A percentile compares a stretch with the other conserved stretches of the same genome.
Evolutionary conservation across 1,284 basidiomycete species (phyloP).

Genomic region (Cystobasidium slooffiae): DNA sequence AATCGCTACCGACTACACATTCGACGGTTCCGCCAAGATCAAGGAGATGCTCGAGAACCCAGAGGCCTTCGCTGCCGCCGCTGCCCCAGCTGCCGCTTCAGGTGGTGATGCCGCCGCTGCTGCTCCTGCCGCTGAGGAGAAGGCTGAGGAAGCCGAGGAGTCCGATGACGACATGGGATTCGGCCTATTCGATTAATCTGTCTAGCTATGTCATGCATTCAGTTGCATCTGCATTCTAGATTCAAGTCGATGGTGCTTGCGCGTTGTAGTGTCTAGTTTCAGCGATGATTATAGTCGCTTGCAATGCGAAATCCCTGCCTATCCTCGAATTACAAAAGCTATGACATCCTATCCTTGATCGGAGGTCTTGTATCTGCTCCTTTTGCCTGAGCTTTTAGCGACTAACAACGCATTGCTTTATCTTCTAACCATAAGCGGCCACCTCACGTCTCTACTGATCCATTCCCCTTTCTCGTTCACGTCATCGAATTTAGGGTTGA

Average conservation of each 20-base stretch:
- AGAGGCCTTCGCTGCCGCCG: constrained; percentile 46
- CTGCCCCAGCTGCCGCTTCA: constrained; percentile 40
- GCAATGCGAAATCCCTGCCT: no score
- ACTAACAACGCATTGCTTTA: neutral
- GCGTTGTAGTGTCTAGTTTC: no score
- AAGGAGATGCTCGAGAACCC: constrained; percentile 47
- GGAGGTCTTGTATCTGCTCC: no score
- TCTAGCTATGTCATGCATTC: neutral
- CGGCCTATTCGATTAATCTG: constrained; percentile 47
- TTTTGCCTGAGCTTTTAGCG: no score
- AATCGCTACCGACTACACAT: constrained; percentile 63
- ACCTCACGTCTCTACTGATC: constrained; percentile 9
- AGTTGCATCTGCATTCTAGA: neutral
- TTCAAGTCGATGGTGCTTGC: neutral
- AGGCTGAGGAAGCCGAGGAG: constrained; percentile 45
- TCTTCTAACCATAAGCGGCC: constrained; percentile 32
- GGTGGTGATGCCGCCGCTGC: constrained; percentile 38
- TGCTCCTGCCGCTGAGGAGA: constrained; percentile 41
- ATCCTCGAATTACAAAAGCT: no score
- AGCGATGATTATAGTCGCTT: no score
- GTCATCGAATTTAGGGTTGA: constrained; percentile 34
- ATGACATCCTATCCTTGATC: no score
- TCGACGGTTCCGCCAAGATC: constrained; percentile 42
- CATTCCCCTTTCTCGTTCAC: constrained; percentile 10
- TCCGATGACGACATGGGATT: constrained; percentile 49